Conservation (phyloP, 495 filamentous ascomycete genomes). For the Astrocystis sublimbata region DNA sequence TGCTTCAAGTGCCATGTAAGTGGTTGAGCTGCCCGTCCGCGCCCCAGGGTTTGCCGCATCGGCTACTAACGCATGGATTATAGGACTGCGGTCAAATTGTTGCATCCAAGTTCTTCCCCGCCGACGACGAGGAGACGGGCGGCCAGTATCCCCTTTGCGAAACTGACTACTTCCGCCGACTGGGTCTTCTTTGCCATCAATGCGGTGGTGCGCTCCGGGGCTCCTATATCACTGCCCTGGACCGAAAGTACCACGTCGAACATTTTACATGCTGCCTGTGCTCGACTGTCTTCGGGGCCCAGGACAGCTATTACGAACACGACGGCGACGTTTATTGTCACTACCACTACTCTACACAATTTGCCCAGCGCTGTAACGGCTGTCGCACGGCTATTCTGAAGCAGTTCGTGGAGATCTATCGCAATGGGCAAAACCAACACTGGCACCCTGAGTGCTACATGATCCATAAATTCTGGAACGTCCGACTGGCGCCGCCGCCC, state of each 20-base stretch:
- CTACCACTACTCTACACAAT: constrained; percentile 97
- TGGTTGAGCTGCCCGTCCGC: constrained; percentile 21
- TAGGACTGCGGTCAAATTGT: constrained; percentile 97
- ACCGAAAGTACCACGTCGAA: constrained; percentile 98
- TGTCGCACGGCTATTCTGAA: constrained; percentile 98
- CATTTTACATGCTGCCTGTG: constrained; percentile 99
- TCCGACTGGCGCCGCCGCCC: constrained; percentile 64
- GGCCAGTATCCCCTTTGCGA: constrained; percentile 96
- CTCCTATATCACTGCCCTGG: constrained; percentile 96
- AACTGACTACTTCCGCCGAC: constrained; percentile 92
- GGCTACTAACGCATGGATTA: constrained; percentile 16
- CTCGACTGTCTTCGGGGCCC: constrained; percentile 94
- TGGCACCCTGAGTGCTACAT: constrained; percentile 99
- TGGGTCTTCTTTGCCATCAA: constrained; percentile 86
- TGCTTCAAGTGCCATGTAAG: constrained; percentile 97
- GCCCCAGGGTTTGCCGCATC: constrained; percentile 4
- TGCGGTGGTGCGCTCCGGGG: constrained; percentile 93
- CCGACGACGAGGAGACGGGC: constrained; percentile 81
- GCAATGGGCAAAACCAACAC: constrained; percentile 96
- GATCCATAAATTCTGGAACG: constrained; percentile 99
- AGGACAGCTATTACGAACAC: constrained; percentile 98
- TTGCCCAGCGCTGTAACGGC: constrained; percentile 93
- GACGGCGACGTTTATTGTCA: constrained; percentile 97
- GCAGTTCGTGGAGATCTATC: constrained; percentile 98
- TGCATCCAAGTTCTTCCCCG: constrained; percentile 97